Evolutionary conservation across 208 protist species (phyloP).

Genomic region (Trypanosoma platydactyli): DNA sequence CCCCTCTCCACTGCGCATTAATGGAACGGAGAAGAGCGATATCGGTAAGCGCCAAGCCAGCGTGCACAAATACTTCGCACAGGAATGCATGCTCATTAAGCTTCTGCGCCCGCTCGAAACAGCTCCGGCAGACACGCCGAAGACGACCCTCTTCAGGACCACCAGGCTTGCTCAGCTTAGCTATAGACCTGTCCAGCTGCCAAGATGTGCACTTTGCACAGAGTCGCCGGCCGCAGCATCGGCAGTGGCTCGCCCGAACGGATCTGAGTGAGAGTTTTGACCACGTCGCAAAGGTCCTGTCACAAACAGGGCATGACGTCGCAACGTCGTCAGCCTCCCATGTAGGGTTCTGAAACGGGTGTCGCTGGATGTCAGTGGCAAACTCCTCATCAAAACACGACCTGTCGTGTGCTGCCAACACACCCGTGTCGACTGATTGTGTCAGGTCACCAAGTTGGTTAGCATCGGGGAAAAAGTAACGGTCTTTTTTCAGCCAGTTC

Average conservation of each 20-base stretch:
- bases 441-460: slow-evolving; percentile 29
- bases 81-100: slow-evolving; percentile 63
- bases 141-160: slow-evolving; percentile 43
- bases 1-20: slow-evolving; percentile 61
- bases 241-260: slow-evolving; percentile 60
- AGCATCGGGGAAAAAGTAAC: slow-evolving; percentile 50
- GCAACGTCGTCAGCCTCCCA: slow-evolving; percentile 62
- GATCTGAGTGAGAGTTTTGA: slow-evolving; percentile 26
- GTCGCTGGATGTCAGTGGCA: slow-evolving; percentile 33
- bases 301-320: slow-evolving; percentile 45
- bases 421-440: slow-evolving; percentile 18
- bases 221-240: slow-evolving; percentile 63
- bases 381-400: slow-evolving; percentile 41
- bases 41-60: slow-evolving; percentile 60
- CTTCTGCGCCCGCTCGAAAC: slow-evolving; percentile 48
- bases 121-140: slow-evolving; percentile 58
- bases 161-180: slow-evolving; percentile 64
- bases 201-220: slow-evolving; percentile 59
- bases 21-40: slow-evolving; percentile 62
- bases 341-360: slow-evolving; percentile 43
- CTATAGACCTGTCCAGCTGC: slow-evolving; percentile 62
- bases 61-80: slow-evolving; percentile 54
- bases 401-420: background rate
- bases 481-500: slow-evolving; percentile 37
- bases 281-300: slow-evolving; percentile 35